Conservation (phyloP, 805 yeast genomes). For the Torulaspora delbrueckii region DNA sequence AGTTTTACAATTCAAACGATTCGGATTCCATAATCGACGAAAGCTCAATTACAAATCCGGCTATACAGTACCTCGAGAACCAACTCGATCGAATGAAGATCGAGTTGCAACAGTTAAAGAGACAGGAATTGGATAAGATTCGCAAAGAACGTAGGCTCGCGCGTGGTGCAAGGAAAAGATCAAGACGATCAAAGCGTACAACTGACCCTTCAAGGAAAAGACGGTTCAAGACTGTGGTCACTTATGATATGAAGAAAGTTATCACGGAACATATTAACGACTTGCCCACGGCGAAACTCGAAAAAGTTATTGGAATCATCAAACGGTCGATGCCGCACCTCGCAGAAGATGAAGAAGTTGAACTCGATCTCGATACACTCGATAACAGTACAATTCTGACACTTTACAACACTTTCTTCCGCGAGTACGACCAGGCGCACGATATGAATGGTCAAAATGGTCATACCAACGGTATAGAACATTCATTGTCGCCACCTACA, state of each 20-base stretch:
- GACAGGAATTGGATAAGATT: slow-evolving; percentile 63
- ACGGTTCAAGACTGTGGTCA: slow-evolving; percentile 45
- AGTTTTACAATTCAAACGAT: slow-evolving; percentile 40
- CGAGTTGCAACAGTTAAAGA: slow-evolving; percentile 77
- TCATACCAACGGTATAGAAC: slow-evolving; percentile 11
- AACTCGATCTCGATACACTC: slow-evolving; percentile 89
- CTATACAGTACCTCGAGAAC: slow-evolving; percentile 81
- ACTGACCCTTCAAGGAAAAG: slow-evolving; percentile 18
- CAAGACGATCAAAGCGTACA: neutral
- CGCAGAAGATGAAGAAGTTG: slow-evolving; percentile 81
- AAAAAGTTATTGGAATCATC: slow-evolving; percentile 78
- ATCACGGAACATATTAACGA: slow-evolving; percentile 80
- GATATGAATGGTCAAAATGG: slow-evolving; percentile 20
- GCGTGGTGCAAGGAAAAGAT: slow-evolving; percentile 28
- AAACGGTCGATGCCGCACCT: slow-evolving; percentile 64
- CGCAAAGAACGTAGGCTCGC: slow-evolving; percentile 51
- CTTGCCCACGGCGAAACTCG: slow-evolving; percentile 72
- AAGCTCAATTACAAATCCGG: slow-evolving; percentile 72
- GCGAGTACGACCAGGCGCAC: slow-evolving; percentile 36
- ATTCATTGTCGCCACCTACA: slow-evolving; percentile 26
- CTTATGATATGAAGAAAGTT: slow-evolving; percentile 95
- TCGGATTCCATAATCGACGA: slow-evolving; percentile 58
- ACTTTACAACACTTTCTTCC: slow-evolving; percentile 76
- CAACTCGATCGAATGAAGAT: slow-evolving; percentile 81
- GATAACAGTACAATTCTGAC: slow-evolving; percentile 79